These are phyloP conservation scores for Orbilia ellipsospora DNA, from an alignment of 2,329 filamentous ascomycete genomes.

Conservation along the genomic window DNA sequence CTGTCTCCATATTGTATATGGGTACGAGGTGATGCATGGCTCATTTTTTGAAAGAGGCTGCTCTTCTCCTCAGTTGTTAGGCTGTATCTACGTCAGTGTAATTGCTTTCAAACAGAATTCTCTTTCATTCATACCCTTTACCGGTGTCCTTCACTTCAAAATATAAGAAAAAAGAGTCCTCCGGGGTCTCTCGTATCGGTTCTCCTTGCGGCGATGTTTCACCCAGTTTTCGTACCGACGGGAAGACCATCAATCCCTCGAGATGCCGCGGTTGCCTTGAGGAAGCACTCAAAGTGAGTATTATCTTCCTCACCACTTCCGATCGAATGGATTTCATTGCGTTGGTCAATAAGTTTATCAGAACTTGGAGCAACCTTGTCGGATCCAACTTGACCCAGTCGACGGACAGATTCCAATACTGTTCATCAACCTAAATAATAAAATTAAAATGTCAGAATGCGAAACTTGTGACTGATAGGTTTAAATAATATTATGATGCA, in stretches of 20 bases:
- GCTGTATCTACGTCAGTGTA: not conserved
- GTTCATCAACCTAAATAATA: slow-evolving; percentile 27
- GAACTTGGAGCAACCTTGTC: slow-evolving; percentile 36
- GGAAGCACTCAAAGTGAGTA: slow-evolving; percentile 29
- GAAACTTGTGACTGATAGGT: not conserved
- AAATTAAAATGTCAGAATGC: not conserved
- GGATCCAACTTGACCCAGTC: slow-evolving; percentile 43
- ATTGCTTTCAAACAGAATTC: not conserved
- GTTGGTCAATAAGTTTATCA: slow-evolving; percentile 64
- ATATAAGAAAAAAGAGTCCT: slow-evolving; percentile 72
- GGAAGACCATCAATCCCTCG: slow-evolving; percentile 43
- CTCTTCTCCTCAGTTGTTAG: slow-evolving; percentile 53
- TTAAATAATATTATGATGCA: not conserved
- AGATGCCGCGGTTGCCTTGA: slow-evolving; percentile 21
- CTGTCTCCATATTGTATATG: slow-evolving; percentile 79
- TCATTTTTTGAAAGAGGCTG: slow-evolving; percentile 57
- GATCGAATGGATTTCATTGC: slow-evolving; percentile 74
- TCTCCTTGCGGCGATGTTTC: slow-evolving; percentile 60
- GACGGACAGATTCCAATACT: slow-evolving; percentile 49
- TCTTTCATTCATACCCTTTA: slow-evolving; percentile 66
- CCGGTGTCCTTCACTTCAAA: slow-evolving; percentile 83
- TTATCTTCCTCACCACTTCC: slow-evolving; percentile 57
- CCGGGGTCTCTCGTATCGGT: slow-evolving; percentile 55
- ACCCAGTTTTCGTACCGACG: slow-evolving; percentile 33
- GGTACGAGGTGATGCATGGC: slow-evolving; percentile 64